Evolutionary conservation across 176 grass and related monocot genomes (phyloP).

Genomic region (Poa pratensis): DNA sequence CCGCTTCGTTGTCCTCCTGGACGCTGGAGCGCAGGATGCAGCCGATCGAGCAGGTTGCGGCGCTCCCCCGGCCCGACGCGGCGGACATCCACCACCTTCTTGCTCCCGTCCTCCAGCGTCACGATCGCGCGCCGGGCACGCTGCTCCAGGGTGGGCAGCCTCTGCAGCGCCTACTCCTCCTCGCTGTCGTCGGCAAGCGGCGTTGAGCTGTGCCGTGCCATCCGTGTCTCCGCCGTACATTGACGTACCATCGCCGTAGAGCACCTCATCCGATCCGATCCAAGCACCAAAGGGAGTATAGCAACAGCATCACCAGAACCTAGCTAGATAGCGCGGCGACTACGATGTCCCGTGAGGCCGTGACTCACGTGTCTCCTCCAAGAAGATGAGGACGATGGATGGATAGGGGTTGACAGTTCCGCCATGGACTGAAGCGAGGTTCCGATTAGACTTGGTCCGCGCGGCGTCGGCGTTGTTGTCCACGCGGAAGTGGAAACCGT

Average conservation of each 20-base stretch:
- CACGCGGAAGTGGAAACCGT: background rate
- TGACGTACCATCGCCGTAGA: no score
- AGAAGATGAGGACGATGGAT: background rate
- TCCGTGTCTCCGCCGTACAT: no score
- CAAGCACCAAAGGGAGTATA: no score
- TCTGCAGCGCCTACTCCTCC: no score
- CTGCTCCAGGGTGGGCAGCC: constrained; percentile 50
- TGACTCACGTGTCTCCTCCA: background rate
- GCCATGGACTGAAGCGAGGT: background rate
- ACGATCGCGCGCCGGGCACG: constrained; percentile 49
- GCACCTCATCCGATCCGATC: no score
- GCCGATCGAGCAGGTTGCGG: constrained; percentile 49
- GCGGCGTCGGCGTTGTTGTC: background rate
- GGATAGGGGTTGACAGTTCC: background rate
- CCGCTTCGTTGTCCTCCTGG: constrained; percentile 49
- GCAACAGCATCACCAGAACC: no score
- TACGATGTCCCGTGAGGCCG: no score
- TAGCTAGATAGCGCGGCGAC: no score
- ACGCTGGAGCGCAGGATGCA: constrained; percentile 48
- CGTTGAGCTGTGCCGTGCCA: no score
- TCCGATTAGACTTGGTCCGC: background rate
- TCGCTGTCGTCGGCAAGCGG: no score
- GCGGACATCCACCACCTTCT: constrained; percentile 45
- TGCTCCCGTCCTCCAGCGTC: constrained; percentile 1
- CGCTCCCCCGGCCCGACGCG: constrained; percentile 39